These are phyloP conservation scores for Alnus rubra DNA, from an alignment of 306 rosid genomes.

Conservation along the genomic window DNA sequence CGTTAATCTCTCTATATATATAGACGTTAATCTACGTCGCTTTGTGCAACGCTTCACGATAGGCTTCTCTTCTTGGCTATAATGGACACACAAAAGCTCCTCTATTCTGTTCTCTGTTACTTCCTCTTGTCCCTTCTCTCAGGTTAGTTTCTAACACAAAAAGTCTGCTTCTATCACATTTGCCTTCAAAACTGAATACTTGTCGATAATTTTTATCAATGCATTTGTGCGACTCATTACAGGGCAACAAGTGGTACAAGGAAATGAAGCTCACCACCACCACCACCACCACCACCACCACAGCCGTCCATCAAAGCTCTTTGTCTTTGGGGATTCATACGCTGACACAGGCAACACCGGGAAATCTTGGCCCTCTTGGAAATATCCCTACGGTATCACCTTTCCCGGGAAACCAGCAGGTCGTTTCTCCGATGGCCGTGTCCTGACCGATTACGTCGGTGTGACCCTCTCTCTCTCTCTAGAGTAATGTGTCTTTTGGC, in stretches of 20 bases:
- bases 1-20: no score
- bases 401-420: slow-evolving; percentile 59
- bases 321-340: slow-evolving; percentile 60
- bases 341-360: slow-evolving; percentile 52
- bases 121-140: slow-evolving; percentile 11
- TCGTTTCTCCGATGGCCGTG: slow-evolving; percentile 56
- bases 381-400: slow-evolving; percentile 47
- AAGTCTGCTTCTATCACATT: neutral
- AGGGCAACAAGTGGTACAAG: slow-evolving; percentile 14
- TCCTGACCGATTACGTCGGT: slow-evolving; percentile 65
- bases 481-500: no score
- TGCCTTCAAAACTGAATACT: neutral
- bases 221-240: neutral
- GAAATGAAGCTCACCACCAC: slow-evolving; percentile 9
- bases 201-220: neutral
- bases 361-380: slow-evolving; percentile 28
- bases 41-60: neutral
- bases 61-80: neutral
- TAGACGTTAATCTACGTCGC: no score
- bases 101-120: slow-evolving; percentile 4
- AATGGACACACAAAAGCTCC: slow-evolving; percentile 24
- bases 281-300: slow-evolving; percentile 17
- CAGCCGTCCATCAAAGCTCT: slow-evolving; percentile 27
- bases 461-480: neutral
- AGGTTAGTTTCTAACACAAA: neutral